Conservation (phyloP, 495 filamentous ascomycete species). For the Penicillium soppii region DNA sequence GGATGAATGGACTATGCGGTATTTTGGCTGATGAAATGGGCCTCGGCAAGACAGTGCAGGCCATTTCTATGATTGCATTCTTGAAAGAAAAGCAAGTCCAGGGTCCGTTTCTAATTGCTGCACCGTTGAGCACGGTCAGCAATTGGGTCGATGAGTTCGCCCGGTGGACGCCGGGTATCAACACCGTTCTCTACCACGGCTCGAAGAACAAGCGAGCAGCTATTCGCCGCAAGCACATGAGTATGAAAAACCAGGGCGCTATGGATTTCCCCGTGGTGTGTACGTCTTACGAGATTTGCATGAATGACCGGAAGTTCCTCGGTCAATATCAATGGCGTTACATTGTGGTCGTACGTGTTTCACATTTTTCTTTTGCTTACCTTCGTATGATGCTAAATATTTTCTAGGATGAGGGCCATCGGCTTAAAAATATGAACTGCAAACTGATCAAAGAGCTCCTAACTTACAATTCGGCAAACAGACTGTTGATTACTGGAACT, state of each 20-base stretch:
- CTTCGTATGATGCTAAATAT: constrained; percentile 7
- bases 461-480: constrained; percentile 82
- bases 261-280: constrained; percentile 84
- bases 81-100: constrained; percentile 81
- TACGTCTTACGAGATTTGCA: constrained; percentile 93
- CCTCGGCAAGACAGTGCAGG: constrained; percentile 91
- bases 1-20: constrained; percentile 92
- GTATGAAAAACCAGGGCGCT: constrained; percentile 57
- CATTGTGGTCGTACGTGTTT: constrained; percentile 78
- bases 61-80: constrained; percentile 87
- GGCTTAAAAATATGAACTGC: constrained; percentile 95
- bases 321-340: constrained; percentile 88
- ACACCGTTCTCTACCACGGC: constrained; percentile 88
- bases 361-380: background rate
- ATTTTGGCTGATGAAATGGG: constrained; percentile 99
- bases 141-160: constrained; percentile 97
- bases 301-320: constrained; percentile 81
- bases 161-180: constrained; percentile 83
- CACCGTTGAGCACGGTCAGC: constrained; percentile 85
- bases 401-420: constrained; percentile 84
- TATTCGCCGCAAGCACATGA: constrained; percentile 64
- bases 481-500: constrained; percentile 91
- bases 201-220: constrained; percentile 67
- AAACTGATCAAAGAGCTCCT: constrained; percentile 85
- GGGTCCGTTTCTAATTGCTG: constrained; percentile 87